These are phyloP conservation scores for Poa pratensis DNA, from an alignment of 176 grass and related monocot genomes.

Conservation along the genomic window DNA sequence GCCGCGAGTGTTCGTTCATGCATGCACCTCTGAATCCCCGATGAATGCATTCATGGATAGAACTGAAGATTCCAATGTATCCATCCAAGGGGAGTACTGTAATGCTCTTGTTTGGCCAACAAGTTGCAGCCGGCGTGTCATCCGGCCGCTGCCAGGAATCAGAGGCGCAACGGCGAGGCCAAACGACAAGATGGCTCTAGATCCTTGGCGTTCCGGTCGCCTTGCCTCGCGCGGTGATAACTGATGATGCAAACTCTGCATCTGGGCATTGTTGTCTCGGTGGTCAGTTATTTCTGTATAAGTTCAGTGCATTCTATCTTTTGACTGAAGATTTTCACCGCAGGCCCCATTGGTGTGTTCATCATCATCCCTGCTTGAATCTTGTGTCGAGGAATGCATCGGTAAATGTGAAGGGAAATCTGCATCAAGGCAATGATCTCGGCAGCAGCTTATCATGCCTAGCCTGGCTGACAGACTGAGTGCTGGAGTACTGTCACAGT, in stretches of 20 bases:
- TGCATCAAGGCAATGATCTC: conserved; percentile 9
- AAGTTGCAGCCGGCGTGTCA: conserved; percentile 7
- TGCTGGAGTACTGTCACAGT: background rate
- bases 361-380: background rate
- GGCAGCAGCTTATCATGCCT: background rate
- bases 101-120: background rate
- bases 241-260: background rate
- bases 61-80: background rate
- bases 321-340: too few relatives aligned
- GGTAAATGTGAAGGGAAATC: too few relatives aligned
- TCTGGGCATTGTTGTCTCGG: background rate
- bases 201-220: background rate
- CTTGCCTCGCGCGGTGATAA: background rate
- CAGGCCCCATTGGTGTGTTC: too few relatives aligned
- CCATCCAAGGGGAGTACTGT: background rate
- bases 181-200: background rate
- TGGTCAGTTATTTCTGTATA: background rate
- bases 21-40: conserved; percentile 34
- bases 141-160: conserved; percentile 15
- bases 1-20: background rate
- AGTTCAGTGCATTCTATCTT: too few relatives aligned
- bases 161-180: background rate
- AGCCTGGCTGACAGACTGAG: background rate
- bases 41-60: background rate
- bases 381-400: background rate